phyloP scores from a whole-genome alignment of 2,329 filamentous ascomycete genomes.

The Trichoderma koningii region DNA sequence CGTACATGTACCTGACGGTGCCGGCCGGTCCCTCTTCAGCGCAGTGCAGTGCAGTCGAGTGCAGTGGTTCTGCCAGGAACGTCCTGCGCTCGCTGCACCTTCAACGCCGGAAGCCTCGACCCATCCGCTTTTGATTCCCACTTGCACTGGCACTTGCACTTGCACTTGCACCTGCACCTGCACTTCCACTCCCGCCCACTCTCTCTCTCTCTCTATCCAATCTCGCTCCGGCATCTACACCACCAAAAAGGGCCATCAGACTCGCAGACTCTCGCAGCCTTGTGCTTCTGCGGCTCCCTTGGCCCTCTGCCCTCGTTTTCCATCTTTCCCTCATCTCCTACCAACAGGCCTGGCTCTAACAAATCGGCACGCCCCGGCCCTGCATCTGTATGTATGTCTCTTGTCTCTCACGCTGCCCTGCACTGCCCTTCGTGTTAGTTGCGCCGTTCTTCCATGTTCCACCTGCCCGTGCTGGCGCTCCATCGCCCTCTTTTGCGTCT shows the following conservation, averaged over 20 bases:
- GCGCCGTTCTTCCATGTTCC: slow-evolving; percentile 22
- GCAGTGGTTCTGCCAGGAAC: slow-evolving; percentile 30
- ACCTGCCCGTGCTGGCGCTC: slow-evolving; percentile 7
- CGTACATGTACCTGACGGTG: neutral
- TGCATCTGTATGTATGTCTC: slow-evolving; percentile 21
- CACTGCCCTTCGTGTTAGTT: slow-evolving; percentile 27
- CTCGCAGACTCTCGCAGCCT: slow-evolving; percentile 13
- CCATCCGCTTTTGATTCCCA: slow-evolving; percentile 30
- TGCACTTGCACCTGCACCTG: too few species aligned
- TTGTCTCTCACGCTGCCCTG: slow-evolving; percentile 1
- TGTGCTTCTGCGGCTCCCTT: slow-evolving; percentile 20
- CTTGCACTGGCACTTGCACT: slow-evolving; percentile 11
- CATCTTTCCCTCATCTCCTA: neutral
- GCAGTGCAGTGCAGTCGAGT: neutral
- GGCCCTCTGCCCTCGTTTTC: slow-evolving; percentile 2
- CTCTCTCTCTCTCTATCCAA: slow-evolving; percentile 7
- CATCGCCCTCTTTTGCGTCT: neutral
- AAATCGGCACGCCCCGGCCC: neutral
- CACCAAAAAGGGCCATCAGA: slow-evolving; percentile 21
- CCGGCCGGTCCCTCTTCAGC: slow-evolving; percentile 7
- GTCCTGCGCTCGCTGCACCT: slow-evolving; percentile 31
- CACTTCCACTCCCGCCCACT: slow-evolving; percentile 25
- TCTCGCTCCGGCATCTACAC: slow-evolving; percentile 34
- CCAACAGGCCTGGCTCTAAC: neutral
- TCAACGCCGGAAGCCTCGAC: slow-evolving; percentile 34